Conservation (phyloP, 2,329 filamentous ascomycete genomes). For the Neoascochyta sp. region DNA sequence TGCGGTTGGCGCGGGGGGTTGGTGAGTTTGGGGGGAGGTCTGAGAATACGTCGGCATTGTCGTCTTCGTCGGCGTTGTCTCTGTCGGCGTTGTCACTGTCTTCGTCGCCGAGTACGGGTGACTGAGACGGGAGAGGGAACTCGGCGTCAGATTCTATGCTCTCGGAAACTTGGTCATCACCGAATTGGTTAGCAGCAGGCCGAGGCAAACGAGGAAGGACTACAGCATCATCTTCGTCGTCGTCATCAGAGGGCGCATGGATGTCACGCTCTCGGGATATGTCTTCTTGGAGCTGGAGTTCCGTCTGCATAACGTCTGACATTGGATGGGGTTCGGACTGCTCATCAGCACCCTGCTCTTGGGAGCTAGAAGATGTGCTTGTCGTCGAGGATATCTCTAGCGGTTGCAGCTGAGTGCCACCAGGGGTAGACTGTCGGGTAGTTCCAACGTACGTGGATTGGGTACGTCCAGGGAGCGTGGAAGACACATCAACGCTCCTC, state of each 20-base stretch:
- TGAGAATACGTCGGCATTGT: conserved; percentile 4
- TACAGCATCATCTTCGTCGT: conserved; percentile 1
- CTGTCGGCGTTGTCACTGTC: too few species aligned
- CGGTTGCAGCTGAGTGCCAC: conserved; percentile 13
- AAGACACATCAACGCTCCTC: conserved; percentile 11
- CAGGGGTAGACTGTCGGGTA: too few species aligned
- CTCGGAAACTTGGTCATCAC: conserved; percentile 3
- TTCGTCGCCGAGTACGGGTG: conserved; percentile 3
- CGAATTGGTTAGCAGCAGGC: conserved; percentile 1
- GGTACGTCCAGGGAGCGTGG: conserved; percentile 1
- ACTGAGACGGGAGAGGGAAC: conserved; percentile 2
- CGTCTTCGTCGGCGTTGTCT: conserved; percentile 5
- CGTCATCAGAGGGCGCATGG: too few species aligned
- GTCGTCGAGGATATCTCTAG: conserved; percentile 21
- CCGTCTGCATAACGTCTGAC: too few species aligned
- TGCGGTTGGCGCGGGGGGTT: conserved; percentile 26
- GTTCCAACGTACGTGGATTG: too few species aligned
- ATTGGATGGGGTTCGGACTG: too few species aligned
- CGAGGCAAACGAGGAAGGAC: not conserved
- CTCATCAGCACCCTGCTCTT: not conserved
- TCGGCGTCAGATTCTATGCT: conserved; percentile 17
- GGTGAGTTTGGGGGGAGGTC: conserved; percentile 23
- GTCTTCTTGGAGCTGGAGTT: too few species aligned
- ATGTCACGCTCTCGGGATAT: not conserved
- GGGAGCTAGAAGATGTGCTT: conserved; percentile 9